Evolutionary conservation across 306 rosid species (phyloP).

Genomic region (Cucurbita ficifolia): DNA sequence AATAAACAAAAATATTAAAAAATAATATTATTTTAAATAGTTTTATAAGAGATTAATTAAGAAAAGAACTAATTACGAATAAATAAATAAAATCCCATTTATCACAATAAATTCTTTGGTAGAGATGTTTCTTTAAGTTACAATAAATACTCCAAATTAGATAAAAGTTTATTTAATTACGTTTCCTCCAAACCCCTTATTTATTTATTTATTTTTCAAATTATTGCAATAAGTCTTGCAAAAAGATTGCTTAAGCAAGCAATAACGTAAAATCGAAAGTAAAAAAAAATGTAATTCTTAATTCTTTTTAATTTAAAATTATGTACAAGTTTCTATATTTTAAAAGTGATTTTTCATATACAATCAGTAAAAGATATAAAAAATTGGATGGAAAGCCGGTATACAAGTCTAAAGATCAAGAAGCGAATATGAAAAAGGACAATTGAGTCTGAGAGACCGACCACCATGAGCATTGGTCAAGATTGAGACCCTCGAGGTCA

Average conservation of each 20-base stretch:
- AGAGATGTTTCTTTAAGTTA: background rate
- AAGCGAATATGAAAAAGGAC: too few species aligned
- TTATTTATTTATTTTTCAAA: background rate
- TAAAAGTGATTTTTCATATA: too few species aligned
- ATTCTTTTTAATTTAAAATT: background rate
- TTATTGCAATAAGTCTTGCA: background rate
- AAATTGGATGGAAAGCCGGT: too few species aligned
- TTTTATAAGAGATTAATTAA: too few species aligned
- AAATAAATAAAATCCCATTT: background rate
- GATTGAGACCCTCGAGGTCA: too few species aligned
- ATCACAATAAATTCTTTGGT: background rate
- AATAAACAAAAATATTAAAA: too few species aligned
- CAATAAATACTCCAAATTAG: background rate
- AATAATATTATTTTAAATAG: too few species aligned
- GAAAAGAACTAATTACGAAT: background rate
- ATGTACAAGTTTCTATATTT: too few species aligned
- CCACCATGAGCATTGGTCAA: too few species aligned
- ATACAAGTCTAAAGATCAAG: too few species aligned
- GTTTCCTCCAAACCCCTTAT: background rate
- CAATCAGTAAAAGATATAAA: too few species aligned
- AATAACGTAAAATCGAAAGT: background rate
- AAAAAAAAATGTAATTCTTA: background rate
- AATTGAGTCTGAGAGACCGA: too few species aligned
- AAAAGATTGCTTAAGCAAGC: background rate
- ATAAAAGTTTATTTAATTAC: background rate